A percentile compares a stretch with the other conserved stretches of the same genome.
Conservation (phyloP, 306 rosid genomes). For the Arachis stenosperma region DNA sequence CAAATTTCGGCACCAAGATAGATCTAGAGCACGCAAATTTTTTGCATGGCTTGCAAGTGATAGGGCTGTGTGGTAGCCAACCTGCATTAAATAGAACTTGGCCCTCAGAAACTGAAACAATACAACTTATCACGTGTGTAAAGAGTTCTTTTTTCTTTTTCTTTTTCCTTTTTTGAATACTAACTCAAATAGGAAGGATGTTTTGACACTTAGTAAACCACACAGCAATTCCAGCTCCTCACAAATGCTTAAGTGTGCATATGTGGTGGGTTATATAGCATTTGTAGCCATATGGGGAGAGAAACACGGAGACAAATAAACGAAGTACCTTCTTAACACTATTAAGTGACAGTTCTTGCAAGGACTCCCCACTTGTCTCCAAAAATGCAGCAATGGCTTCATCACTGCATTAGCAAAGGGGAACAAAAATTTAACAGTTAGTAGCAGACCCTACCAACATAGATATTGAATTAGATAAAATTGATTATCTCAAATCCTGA, state of each 20-base stretch:
- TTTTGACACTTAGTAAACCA: slow-evolving; percentile 15
- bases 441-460: background rate
- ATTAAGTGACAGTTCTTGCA: slow-evolving; percentile 77
- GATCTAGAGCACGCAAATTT: slow-evolving; percentile 68
- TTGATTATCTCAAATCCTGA: background rate
- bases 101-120: slow-evolving; percentile 35
- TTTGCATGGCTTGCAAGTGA: slow-evolving; percentile 65
- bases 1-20: slow-evolving; percentile 88
- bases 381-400: slow-evolving; percentile 85
- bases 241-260: slow-evolving; percentile 17
- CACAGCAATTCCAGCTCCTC: slow-evolving; percentile 18
- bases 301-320: slow-evolving; percentile 13
- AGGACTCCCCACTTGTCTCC: slow-evolving; percentile 64
- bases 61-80: slow-evolving; percentile 67
- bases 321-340: slow-evolving; percentile 63
- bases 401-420: slow-evolving; percentile 60
- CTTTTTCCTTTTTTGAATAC: background rate
- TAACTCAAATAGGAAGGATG: slow-evolving; percentile 2
- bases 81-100: slow-evolving; percentile 55
- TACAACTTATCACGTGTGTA: background rate
- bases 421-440: background rate
- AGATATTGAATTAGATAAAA: slow-evolving; percentile 9
- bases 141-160: too few relatives aligned
- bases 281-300: background rate
- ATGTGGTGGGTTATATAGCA: background rate